These are phyloP conservation scores for Fagus crenata DNA, from an alignment of 306 rosid species.

Conservation along the genomic window DNA sequence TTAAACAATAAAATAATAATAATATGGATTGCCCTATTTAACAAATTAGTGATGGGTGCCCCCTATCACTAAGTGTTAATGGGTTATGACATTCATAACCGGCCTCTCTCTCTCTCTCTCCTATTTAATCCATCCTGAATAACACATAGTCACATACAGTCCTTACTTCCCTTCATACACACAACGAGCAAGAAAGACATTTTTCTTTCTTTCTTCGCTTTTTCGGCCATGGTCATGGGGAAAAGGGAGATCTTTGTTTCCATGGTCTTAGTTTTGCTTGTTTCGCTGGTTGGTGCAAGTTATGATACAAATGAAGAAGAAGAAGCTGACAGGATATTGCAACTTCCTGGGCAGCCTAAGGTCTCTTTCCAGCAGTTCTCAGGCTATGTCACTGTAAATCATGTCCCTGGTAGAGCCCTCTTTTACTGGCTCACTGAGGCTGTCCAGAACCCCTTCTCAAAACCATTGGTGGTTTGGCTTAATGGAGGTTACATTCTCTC, in stretches of 20 bases:
- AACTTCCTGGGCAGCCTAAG: conserved; percentile 87
- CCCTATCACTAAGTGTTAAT: neutral
- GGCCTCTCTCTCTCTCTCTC: conserved; percentile 36
- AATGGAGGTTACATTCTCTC: conserved; percentile 70
- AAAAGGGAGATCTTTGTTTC: conserved; percentile 45
- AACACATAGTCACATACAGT: conserved; percentile 27
- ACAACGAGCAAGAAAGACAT: conserved; percentile 30
- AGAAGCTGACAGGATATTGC: conserved; percentile 60
- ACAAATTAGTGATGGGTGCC: conserved; percentile 4
- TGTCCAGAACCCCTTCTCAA: conserved; percentile 44
- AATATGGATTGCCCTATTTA: conserved; percentile 20
- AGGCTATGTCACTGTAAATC: conserved; percentile 83
- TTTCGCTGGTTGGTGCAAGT: conserved; percentile 18
- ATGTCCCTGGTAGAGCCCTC: conserved; percentile 82
- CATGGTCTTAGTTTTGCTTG: conserved; percentile 34
- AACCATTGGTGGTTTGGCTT: conserved; percentile 92
- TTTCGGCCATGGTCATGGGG: conserved; percentile 42
- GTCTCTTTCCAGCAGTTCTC: conserved; percentile 81
- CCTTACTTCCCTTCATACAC: conserved; percentile 41
- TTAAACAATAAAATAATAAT: conserved; percentile 1
- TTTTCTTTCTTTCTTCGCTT: neutral
- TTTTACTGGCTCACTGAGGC: conserved; percentile 99
- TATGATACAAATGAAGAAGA: conserved; percentile 36
- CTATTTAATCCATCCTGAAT: conserved; percentile 65
- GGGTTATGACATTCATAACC: conserved; percentile 8